Evolutionary conservation across 2,329 filamentous ascomycete species (phyloP), one percentile per base, ranked within the genome.

Genomic region (Sodiomyces alkalinus): DNA sequence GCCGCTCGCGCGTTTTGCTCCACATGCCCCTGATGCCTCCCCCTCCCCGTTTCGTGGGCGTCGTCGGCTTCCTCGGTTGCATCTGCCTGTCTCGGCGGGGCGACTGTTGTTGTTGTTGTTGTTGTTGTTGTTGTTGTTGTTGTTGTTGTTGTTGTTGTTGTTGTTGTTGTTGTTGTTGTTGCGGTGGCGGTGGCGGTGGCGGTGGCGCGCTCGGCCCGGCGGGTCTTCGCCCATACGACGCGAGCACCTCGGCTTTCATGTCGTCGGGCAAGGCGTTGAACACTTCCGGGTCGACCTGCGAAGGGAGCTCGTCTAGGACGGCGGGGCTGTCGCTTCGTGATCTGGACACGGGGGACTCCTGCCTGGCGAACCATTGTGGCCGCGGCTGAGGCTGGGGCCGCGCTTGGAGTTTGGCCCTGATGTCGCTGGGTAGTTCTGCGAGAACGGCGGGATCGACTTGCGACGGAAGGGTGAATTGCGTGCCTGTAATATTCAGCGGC

Each of bases 391-490:
- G 37, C 18, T 38, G 35, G 34, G 26, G 38, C 29, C 29, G 39
- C 28, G 22, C 31, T 17, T 23, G 28, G 2, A 96, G 63, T 44
- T 71, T 81, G 18, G 71, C 74, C 34, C 82, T 69, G 37, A 96
- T 93, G 45, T 92, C 82, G 18, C 62, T 63, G 0, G 87, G 87
- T 4, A 98, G 62, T 43, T 92, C 85, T 2, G 79, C 79, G 4
- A 96, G 53, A 1, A 93, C 77, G n/a, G 65, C 60, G 0, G 78
- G 74, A 45, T 98, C 90, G 3, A 80, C 68, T 39, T 93, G 81
- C 1, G 69, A 69, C 0, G 90, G 90, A 40, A 98, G 62, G 26
- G 96, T 71, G 43, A 98, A 98, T 43, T 98, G 90, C 0, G 87
- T 93, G 2, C 87, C 83, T 3, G 73, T 62, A 3, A 82, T 68